Conservation (phyloP, 2,329 filamentous ascomycete genomes). For the Emmonsiellopsis sp. region DNA sequence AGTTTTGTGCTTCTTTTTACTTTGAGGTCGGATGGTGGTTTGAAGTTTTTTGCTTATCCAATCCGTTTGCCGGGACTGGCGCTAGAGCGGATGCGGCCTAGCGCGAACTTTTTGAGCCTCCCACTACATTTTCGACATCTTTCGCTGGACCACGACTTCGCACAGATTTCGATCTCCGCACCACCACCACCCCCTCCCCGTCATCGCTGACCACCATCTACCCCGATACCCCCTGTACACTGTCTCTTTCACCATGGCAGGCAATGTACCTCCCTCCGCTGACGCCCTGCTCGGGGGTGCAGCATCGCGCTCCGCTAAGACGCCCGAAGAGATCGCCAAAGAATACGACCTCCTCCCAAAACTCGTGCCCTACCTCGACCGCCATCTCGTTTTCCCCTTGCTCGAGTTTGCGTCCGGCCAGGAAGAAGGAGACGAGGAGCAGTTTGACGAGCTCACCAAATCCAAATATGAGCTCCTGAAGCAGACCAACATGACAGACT, state of each 20-base stretch:
- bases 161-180: background rate
- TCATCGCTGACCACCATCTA: conserved; percentile 11
- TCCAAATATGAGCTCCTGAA: conserved; percentile 91
- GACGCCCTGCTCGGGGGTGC: conserved; percentile 42
- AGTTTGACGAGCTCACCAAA: conserved; percentile 59
- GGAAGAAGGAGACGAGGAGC: conserved; percentile 64
- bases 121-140: conserved; percentile 4
- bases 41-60: conserved; percentile 2
- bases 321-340: conserved; percentile 50
- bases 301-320: conserved; percentile 34
- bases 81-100: conserved; percentile 5
- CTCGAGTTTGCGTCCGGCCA: conserved; percentile 83
- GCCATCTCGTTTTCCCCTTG: conserved; percentile 91
- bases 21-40: background rate
- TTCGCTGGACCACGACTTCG: background rate
- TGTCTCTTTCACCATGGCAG: conserved; percentile 40
- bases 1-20: background rate
- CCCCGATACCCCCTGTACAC: conserved; percentile 4
- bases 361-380: conserved; percentile 84
- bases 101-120: conserved; percentile 2
- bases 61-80: background rate
- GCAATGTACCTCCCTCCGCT: conserved; percentile 40
- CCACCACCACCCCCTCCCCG: conserved; percentile 8
- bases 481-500: conserved; percentile 98
- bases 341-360: conserved; percentile 77